Conservation (phyloP, 1,284 basidiomycete genomes). For the Sporisorium graminicola region DNA sequence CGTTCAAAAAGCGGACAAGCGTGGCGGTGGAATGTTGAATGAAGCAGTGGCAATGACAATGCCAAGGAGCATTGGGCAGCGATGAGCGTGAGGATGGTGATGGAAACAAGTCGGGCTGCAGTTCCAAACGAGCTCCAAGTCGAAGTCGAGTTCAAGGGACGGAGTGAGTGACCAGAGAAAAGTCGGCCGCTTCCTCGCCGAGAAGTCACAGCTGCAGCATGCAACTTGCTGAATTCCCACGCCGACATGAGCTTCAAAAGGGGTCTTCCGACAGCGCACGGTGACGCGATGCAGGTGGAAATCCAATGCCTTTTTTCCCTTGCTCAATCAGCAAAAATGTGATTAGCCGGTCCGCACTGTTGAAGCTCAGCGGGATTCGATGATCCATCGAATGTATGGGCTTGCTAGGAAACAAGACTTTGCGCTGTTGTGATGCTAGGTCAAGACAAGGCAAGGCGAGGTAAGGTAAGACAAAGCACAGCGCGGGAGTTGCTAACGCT, state of each 20-base stretch:
- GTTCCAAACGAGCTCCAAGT: too few species aligned
- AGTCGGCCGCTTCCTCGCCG: too few species aligned
- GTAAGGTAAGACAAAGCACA: too few species aligned
- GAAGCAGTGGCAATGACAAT: too few species aligned
- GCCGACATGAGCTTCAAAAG: too few species aligned
- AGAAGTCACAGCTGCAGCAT: too few species aligned
- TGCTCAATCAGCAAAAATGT: not conserved
- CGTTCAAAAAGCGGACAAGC: not conserved
- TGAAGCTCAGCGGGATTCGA: not conserved
- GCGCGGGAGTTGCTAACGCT: not conserved
- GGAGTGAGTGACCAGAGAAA: too few species aligned
- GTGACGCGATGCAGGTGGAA: conserved; percentile 3
- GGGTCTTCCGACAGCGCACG: conserved; percentile 9
- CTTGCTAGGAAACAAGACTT: too few species aligned
- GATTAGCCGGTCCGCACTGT: not conserved
- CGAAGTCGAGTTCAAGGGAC: not conserved
- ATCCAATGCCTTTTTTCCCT: too few species aligned
- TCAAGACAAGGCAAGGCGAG: not conserved
- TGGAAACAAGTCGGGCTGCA: not conserved
- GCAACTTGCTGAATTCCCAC: not conserved
- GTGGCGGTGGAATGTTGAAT: not conserved
- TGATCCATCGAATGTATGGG: not conserved
- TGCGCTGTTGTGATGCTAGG: too few species aligned
- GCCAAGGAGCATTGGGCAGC: too few species aligned
- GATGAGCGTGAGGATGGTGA: not conserved